Evolutionary conservation across 2,329 filamentous ascomycete genomes (phyloP), one percentile per base, ranked within the genome.

Genomic region (Didymella segeticola): DNA sequence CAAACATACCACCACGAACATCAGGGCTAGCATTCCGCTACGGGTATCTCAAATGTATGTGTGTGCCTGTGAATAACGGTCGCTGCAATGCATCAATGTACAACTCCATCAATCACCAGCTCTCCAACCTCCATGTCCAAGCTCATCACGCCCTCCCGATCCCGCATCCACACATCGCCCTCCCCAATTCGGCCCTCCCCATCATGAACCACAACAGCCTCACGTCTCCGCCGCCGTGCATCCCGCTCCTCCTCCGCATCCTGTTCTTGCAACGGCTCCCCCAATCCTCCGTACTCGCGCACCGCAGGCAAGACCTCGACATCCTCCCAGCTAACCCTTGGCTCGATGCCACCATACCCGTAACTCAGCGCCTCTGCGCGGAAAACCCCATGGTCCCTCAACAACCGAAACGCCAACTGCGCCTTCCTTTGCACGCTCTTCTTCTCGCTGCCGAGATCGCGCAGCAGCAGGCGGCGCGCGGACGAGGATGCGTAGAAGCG

Each of bases 161-260:
- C 63, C 29, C 72, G 52, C 72, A 95, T 88, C 47, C 93, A 90
- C 29, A 96, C 96, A 69, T 96, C 90, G 37, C 86, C 85, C 58
- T 86, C 84, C 4, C 84, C 86, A 37, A 96, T 73, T 1, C 90
- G 89, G 26, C 88, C 82, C 19, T 85, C 90, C n/a, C 90, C 90
- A 67, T 96, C 91, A 66, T 92, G 93, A 51, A 96, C 79, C 17
- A 97, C 92, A 84, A 97, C 93, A 4, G 91, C 92, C 77, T 96
- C 91, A 61, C 92, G 83, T 68, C 93, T 84, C 43, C 90, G 83
- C 60, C 92, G 83, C 55, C 91, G 81, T 56, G 93, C 79, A 47
- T 88, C 84, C 66, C 90, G 87, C 71, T 93, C 90, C 68, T 86
- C 86, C 6, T 76, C 79, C 53, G 23, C 45, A 11, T 17, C 47